Percentiles rank a stretch among this genome's conserved stretches.
These are phyloP conservation scores for Candida labiduridarum DNA, from an alignment of 1,139 yeast genomes.

Conservation along the genomic window DNA sequence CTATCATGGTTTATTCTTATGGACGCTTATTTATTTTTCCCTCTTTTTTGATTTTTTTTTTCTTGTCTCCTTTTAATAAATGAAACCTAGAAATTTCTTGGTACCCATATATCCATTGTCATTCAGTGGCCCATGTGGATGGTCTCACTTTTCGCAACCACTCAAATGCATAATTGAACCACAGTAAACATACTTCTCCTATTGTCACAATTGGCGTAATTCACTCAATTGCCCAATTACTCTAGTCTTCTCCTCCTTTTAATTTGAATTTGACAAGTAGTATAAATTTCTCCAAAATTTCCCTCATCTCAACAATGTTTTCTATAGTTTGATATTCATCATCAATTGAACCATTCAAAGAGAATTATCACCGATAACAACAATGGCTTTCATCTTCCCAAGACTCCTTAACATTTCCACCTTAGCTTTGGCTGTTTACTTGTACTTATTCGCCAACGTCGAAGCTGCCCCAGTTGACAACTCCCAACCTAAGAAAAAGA, in stretches of 20 bases:
- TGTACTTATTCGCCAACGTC: constrained; percentile 13
- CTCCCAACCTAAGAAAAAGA: constrained; percentile 36
- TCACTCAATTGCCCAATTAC: too few species aligned
- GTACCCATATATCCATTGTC: background rate
- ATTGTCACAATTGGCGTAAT: background rate
- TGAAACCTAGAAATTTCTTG: background rate
- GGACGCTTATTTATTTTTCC: too few species aligned
- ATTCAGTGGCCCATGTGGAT: background rate
- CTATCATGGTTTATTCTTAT: too few species aligned
- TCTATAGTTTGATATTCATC: background rate
- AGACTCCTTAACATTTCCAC: constrained; percentile 10
- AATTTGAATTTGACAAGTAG: too few species aligned
- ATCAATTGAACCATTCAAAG: background rate
- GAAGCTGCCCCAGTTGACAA: constrained; percentile 16
- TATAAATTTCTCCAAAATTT: too few species aligned
- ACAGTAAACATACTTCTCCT: background rate
- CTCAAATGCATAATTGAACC: background rate
- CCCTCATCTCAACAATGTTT: background rate
- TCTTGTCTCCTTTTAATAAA: background rate
- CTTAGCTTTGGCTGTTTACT: constrained; percentile 15
- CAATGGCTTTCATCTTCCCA: constrained; percentile 15
- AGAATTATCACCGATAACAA: background rate
- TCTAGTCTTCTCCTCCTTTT: too few species aligned
- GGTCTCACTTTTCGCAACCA: background rate
- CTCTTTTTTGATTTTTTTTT: background rate